These are phyloP conservation scores for Rhodomyrtus psidioides DNA, from an alignment of 441 rosid species.

Conservation along the genomic window DNA sequence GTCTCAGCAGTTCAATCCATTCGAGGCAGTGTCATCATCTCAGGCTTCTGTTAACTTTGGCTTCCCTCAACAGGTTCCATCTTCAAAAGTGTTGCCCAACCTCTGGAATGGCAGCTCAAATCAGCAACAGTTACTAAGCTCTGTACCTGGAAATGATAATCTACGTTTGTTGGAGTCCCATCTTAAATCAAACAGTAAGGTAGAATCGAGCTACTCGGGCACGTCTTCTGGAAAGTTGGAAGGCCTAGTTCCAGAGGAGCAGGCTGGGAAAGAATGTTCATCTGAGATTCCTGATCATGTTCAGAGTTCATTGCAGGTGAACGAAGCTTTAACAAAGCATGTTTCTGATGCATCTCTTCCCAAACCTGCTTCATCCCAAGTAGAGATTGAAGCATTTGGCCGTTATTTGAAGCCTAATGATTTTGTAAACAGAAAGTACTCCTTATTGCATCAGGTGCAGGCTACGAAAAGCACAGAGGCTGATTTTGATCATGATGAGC, in stretches of 20 bases:
- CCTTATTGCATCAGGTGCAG: slow-evolving; percentile 3
- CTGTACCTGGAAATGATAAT: not conserved
- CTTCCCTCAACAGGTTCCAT: not conserved
- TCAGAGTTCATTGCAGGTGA: not conserved
- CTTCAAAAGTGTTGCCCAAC: slow-evolving; percentile 1
- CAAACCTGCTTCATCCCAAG: not conserved
- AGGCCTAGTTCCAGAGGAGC: not conserved
- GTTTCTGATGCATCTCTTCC: not conserved
- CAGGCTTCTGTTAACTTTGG: not conserved
- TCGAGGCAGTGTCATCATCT: not conserved
- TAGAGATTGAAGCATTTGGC: slow-evolving; percentile 1
- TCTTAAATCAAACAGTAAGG: not conserved
- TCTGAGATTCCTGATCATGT: not conserved
- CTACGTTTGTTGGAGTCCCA: not conserved
- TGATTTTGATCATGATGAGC: not conserved
- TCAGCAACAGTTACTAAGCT: not conserved
- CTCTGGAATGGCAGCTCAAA: not conserved
- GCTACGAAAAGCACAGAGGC: not conserved
- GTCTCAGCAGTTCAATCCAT: not conserved
- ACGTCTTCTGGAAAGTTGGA: not conserved
- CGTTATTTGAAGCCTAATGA: not conserved
- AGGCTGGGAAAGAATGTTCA: not conserved
- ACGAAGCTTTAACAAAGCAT: not conserved
- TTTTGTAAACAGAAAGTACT: not conserved
- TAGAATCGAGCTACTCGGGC: not conserved